phyloP scores from a whole-genome alignment of 495 filamentous ascomycete genomes.

The Pyrenopolyporus hunteri region DNA sequence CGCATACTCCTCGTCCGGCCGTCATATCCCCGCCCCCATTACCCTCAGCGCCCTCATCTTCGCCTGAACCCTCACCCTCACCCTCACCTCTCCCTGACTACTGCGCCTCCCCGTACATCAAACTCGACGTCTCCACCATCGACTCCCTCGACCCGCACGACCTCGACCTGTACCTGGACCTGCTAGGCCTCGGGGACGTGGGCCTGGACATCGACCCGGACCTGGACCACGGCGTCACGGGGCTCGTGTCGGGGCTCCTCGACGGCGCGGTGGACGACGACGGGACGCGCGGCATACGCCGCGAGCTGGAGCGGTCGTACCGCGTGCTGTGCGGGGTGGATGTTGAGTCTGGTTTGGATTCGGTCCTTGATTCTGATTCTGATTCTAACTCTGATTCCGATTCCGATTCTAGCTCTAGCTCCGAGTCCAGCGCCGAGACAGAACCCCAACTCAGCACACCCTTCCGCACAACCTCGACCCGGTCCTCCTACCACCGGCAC shows the following conservation, averaged over 20 bases:
- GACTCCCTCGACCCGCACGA: constrained; percentile 19
- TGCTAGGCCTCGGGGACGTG: neutral
- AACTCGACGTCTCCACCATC: constrained; percentile 30
- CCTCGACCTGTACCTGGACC: constrained; percentile 12
- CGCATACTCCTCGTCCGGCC: neutral
- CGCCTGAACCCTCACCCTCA: neutral
- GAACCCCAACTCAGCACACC: too few relatives aligned
- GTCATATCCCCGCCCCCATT: neutral
- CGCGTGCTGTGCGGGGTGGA: constrained; percentile 35
- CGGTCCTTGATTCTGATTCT: too few relatives aligned
- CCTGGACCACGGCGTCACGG: constrained; percentile 12
- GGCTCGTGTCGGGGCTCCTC: neutral
- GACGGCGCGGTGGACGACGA: constrained; percentile 19
- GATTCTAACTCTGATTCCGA: too few relatives aligned
- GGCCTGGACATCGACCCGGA: neutral
- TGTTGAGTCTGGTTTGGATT: too few relatives aligned
- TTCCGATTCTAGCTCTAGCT: too few relatives aligned
- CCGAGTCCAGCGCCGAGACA: too few relatives aligned
- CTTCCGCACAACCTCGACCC: too few relatives aligned
- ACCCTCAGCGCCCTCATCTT: neutral
- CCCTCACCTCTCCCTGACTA: constrained; percentile 1
- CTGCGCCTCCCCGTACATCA: constrained; percentile 26
- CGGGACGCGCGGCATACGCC: constrained; percentile 2
- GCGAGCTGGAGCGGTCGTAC: constrained; percentile 31
- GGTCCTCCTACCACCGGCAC: too few relatives aligned